Base-by-base conservation (phyloP, 345 rosid species). In the Acer yangbiense region DNA sequence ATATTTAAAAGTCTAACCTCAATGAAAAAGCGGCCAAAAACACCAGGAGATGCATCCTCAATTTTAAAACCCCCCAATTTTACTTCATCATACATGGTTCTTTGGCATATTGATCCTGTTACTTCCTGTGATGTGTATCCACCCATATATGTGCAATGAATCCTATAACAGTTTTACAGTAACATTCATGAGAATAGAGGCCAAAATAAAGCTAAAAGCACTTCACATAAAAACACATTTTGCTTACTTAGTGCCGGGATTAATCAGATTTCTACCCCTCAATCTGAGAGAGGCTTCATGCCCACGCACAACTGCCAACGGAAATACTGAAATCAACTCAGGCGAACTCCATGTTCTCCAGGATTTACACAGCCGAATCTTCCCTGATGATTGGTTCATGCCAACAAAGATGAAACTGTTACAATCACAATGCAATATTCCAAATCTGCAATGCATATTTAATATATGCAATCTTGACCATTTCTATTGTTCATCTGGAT, bases 271-370 rank as follows among this genome's bases (percentile, higher is more conserved):
- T 88, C 93, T 90, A 71, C 98, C 98, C 88, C 87, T 87, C 66
- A 92, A 81, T 41, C 80, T 79, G 71, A 94, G 90, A 71, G 90
- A 87, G 67, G 89, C 84, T 79, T 88, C 91, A 77, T 89, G 84
- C 72, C 97, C 96, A 66, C 87, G 86, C 64, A 90, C 96, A 70
- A 93, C 87, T 69, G 98, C 97, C 79, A 92, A 76, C 11, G 97
- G 98, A 60, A 92, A 90, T 23, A 94, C 94, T 8, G 85, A 92
- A 71, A 92, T 86, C 84, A 94, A 87, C 85, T 92, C 92, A 6
- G 98, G 97, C 43, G 92, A 87, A 85, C 83, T 90, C 93, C 93
- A 88, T 18, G 90, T 79, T 81, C 84, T 86, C 94, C 98, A 88
- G 0, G 92, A 87, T 87, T 88, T 94, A 88, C 90, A 89, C 63